A percentile compares a stretch with the other conserved stretches of the same genome.
These are phyloP conservation scores for Ustilago vetiveriae DNA, from an alignment of 1,284 basidiomycete species.

Conservation along the genomic window DNA sequence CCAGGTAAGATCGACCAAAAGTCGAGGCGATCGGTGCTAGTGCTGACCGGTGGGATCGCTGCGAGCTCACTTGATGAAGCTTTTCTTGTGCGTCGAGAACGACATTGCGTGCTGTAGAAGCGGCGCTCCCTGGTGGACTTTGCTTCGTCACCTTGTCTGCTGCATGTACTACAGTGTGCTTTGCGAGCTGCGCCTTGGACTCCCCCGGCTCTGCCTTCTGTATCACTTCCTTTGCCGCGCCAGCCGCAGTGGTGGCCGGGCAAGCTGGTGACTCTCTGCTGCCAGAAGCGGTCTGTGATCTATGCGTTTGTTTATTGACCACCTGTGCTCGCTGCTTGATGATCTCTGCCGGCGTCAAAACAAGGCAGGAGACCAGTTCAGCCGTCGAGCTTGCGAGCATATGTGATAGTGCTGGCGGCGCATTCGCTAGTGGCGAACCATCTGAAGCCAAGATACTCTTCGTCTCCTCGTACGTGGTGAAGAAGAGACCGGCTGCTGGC, in stretches of 20 bases:
- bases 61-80: slow-evolving; percentile 12
- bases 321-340: slow-evolving; percentile 61
- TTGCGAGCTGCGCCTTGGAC: slow-evolving; percentile 17
- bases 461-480: slow-evolving; percentile 54
- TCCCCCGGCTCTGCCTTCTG: slow-evolving; percentile 6
- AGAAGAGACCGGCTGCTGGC: slow-evolving; percentile 73
- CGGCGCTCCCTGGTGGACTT: slow-evolving; percentile 38
- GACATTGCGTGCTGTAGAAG: slow-evolving; percentile 32
- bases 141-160: slow-evolving; percentile 32
- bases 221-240: slow-evolving; percentile 28
- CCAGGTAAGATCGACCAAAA: slow-evolving; percentile 48
- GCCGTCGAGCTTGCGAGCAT: slow-evolving; percentile 49
- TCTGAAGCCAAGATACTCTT: slow-evolving; percentile 47
- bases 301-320: slow-evolving; percentile 39
- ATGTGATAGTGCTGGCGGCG: slow-evolving; percentile 44
- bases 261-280: slow-evolving; percentile 4
- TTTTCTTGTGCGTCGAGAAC: slow-evolving; percentile 28
- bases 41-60: slow-evolving; percentile 1
- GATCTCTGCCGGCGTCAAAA: slow-evolving; percentile 59
- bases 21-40: slow-evolving; percentile 26
- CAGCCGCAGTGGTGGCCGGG: slow-evolving; percentile 15
- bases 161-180: slow-evolving; percentile 24
- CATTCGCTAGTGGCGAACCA: slow-evolving; percentile 33
- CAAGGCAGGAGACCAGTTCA: slow-evolving; percentile 55
- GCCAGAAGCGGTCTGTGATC: background rate